Evolutionary conservation across 441 rosid species (phyloP).

Genomic region (Pelargonium myrrhifolium): DNA sequence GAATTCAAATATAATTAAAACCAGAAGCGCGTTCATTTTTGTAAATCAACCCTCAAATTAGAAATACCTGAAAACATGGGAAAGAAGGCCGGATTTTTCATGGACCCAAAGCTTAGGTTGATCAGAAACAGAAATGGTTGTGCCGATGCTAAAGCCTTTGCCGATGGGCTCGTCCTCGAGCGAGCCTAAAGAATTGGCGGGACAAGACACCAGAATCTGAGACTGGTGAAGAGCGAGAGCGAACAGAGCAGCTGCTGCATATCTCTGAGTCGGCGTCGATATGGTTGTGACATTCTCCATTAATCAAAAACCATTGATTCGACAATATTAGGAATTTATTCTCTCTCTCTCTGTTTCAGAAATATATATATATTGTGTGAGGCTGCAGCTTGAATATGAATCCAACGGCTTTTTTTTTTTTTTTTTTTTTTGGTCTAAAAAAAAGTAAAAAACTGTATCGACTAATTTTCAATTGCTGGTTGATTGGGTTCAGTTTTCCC

Average conservation of each 20-base stretch:
- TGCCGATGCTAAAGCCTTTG: constrained; percentile 28
- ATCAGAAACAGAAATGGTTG: constrained; percentile 44
- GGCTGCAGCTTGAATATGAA: too few relatives aligned
- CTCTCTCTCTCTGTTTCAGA: too few relatives aligned
- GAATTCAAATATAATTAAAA: neutral
- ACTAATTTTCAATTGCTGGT: too few relatives aligned
- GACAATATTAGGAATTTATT: too few relatives aligned
- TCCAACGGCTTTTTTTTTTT: too few relatives aligned
- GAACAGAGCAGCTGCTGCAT: constrained; percentile 67
- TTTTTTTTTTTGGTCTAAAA: too few relatives aligned
- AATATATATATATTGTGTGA: too few relatives aligned
- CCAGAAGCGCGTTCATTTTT: neutral
- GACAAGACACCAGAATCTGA: constrained; percentile 37
- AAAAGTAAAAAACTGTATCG: too few relatives aligned
- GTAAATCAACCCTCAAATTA: neutral
- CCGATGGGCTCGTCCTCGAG: constrained; percentile 29
- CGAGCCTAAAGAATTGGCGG: constrained; percentile 16
- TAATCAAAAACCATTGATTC: too few relatives aligned
- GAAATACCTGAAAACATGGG: constrained; percentile 70
- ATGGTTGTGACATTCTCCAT: neutral
- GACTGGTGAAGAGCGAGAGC: constrained; percentile 67
- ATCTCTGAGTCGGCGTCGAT: constrained; percentile 42
- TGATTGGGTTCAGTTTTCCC: too few relatives aligned
- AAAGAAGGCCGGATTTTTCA: constrained; percentile 58
- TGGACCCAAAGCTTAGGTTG: constrained; percentile 71